A percentile compares a stretch with the other conserved stretches of the same genome.
Conservation (phyloP, 2,329 filamentous ascomycete species). For the Eutypa lata region DNA sequence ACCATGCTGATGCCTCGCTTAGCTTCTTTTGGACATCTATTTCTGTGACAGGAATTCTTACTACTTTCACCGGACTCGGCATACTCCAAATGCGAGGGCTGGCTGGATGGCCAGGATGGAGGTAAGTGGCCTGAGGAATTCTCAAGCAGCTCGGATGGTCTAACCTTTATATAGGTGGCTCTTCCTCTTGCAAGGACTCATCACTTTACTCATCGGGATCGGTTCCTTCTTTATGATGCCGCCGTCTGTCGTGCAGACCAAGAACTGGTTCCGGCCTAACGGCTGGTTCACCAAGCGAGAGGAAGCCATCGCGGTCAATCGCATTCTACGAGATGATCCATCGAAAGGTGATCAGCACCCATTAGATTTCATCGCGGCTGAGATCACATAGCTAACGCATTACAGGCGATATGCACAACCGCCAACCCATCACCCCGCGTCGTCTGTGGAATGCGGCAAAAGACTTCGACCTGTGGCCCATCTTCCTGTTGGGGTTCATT, state of each 20-base stretch:
- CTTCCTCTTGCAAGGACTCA: constrained; percentile 40
- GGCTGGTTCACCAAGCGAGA: constrained; percentile 61
- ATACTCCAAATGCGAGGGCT: constrained; percentile 48
- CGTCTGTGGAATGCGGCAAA: constrained; percentile 49
- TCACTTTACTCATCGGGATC: constrained; percentile 47
- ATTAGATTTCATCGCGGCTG: too few relatives aligned
- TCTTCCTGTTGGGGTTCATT: constrained; percentile 51
- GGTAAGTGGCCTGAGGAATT: too few relatives aligned
- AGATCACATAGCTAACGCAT: too few relatives aligned
- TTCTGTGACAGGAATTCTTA: constrained; percentile 52
- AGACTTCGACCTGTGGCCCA: constrained; percentile 47
- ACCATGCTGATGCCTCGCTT: too few relatives aligned
- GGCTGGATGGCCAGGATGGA: constrained; percentile 50
- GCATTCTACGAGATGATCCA: constrained; percentile 57
- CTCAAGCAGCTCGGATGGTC: too few relatives aligned
- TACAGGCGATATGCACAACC: constrained; percentile 59
- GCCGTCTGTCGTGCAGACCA: constrained; percentile 47
- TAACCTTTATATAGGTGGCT: too few relatives aligned
- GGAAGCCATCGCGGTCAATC: constrained; percentile 59
- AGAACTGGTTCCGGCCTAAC: constrained; percentile 50
- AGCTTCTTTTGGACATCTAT: too few relatives aligned
- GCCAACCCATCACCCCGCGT: constrained; percentile 49
- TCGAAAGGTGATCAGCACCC: too few relatives aligned
- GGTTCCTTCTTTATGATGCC: constrained; percentile 55
- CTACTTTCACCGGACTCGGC: constrained; percentile 51